Conservation (phyloP, 306 rosid genomes). For the Fagus crenata region DNA sequence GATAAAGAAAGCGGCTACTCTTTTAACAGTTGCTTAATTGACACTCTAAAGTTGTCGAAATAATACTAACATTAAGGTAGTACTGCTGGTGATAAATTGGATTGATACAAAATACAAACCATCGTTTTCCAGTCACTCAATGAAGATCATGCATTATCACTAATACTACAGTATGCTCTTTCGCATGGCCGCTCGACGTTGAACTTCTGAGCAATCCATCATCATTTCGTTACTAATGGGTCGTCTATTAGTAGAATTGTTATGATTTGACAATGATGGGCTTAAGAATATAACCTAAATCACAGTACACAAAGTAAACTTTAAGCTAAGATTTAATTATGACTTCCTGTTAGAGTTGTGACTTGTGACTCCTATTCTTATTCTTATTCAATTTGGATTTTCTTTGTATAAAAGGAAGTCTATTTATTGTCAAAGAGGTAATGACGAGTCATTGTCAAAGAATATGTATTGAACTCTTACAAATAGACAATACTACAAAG, state of each 20-base stretch:
- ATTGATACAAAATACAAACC: no score
- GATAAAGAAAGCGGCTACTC: neutral
- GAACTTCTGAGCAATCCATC: neutral
- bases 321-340: slow-evolving; percentile 25
- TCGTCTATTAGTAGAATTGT: neutral
- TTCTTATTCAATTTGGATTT: no score
- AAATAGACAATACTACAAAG: no score
- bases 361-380: no score
- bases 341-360: neutral
- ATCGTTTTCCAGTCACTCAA: no score
- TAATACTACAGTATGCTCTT: no score
- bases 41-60: neutral
- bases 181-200: neutral
- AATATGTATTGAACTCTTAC: no score
- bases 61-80: neutral
- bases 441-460: no score
- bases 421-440: no score
- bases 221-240: neutral
- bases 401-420: no score
- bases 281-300: neutral
- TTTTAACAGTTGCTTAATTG: neutral
- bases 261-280: slow-evolving; percentile 1
- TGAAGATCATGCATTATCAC: no score
- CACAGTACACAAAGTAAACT: slow-evolving; percentile 21
- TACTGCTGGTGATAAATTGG: no score